Evolutionary conservation across 306 rosid species (phyloP).

Genomic region (Rosa rugosa): DNA sequence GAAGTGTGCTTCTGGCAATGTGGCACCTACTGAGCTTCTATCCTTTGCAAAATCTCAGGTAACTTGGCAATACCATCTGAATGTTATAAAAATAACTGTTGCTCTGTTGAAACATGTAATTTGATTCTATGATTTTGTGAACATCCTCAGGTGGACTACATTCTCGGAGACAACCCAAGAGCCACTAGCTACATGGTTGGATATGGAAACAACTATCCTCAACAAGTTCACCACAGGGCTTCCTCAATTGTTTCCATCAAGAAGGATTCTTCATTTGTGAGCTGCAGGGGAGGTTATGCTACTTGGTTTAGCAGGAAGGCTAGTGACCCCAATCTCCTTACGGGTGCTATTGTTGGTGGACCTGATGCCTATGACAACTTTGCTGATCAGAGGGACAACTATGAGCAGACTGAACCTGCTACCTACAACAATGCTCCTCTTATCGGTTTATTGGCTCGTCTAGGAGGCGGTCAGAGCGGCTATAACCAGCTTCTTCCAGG

Average conservation of each 20-base stretch:
- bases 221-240: conserved; percentile 86
- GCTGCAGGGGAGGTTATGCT: conserved; percentile 89
- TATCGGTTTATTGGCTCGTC: conserved; percentile 78
- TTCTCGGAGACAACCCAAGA: conserved; percentile 95
- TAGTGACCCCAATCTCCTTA: conserved; percentile 79
- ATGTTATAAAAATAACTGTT: not conserved
- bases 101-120: not conserved
- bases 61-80: not conserved
- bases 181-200: conserved; percentile 97
- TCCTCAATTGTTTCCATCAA: conserved; percentile 90
- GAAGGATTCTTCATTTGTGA: conserved; percentile 70
- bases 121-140: conserved; percentile 10
- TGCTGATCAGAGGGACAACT: conserved; percentile 91
- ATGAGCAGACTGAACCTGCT: conserved; percentile 97
- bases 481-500: conserved; percentile 96
- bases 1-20: conserved; percentile 65
- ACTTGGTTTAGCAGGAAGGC: conserved; percentile 80
- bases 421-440: conserved; percentile 99
- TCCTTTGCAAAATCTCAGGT: conserved; percentile 84
- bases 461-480: conserved; percentile 58
- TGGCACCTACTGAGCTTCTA: conserved; percentile 63
- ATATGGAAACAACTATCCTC: conserved; percentile 84
- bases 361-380: conserved; percentile 98
- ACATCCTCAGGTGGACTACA: conserved; percentile 72
- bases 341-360: conserved; percentile 94